Evolutionary conservation across 169 alveolate species (phyloP).

Genomic region (Cryptosporidium ryanae): DNA sequence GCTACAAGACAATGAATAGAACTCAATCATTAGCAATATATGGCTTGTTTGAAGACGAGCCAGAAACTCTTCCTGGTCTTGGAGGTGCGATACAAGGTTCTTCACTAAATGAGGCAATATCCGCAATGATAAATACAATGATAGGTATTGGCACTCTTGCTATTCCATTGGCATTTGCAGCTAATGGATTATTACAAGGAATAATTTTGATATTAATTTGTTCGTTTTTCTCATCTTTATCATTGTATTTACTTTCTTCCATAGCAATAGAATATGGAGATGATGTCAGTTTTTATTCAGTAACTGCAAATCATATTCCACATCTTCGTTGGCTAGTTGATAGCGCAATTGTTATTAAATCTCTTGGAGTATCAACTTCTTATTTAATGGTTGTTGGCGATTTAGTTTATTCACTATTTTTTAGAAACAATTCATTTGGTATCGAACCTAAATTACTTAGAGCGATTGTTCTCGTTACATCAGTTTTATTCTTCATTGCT

Average conservation of each 20-base stretch:
- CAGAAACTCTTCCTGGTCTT: constrained; percentile 73
- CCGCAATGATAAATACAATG: constrained; percentile 74
- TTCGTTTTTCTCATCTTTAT: constrained; percentile 62
- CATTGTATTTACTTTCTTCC: constrained; percentile 51
- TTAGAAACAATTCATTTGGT: constrained; percentile 36
- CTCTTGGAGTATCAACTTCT: constrained; percentile 68
- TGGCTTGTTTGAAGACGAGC: constrained; percentile 71
- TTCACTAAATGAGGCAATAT: constrained; percentile 50
- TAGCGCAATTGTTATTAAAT: constrained; percentile 68
- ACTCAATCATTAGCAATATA: constrained; percentile 66
- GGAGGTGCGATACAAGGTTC: constrained; percentile 76
- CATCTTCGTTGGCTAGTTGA: constrained; percentile 60
- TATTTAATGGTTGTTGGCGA: constrained; percentile 75
- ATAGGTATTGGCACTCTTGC: constrained; percentile 74
- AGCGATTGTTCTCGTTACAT: constrained; percentile 62
- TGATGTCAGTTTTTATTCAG: constrained; percentile 74
- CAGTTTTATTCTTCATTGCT: constrained; percentile 58
- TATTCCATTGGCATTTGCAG: constrained; percentile 69
- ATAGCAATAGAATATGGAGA: constrained; percentile 72
- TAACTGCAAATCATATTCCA: constrained; percentile 56
- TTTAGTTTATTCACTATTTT: constrained; percentile 42
- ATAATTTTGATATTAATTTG: constrained; percentile 26
- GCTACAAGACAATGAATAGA: constrained; percentile 66
- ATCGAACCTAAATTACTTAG: constrained; percentile 61
- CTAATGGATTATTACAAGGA: constrained; percentile 73